A percentile compares a stretch with the other conserved stretches of the same genome.
phyloP scores from a whole-genome alignment of 2,329 filamentous ascomycete genomes.

The Thyridium curvatum region DNA sequence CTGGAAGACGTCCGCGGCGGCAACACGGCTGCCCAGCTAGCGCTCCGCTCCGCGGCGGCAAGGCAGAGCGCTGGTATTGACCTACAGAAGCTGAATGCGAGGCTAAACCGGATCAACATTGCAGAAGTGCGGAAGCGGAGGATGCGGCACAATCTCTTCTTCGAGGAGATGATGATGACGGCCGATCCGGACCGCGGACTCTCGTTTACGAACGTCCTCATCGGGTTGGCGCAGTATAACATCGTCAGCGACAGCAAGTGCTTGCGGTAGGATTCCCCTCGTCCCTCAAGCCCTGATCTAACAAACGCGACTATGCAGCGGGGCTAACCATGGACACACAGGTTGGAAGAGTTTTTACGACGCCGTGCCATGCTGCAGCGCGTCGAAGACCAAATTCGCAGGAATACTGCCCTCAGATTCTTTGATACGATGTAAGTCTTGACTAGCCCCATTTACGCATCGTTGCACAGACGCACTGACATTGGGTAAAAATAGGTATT shows the following conservation, averaged over 20 bases:
- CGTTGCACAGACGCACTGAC: slow-evolving; percentile 11
- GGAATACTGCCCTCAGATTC: slow-evolving; percentile 85
- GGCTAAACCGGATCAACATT: slow-evolving; percentile 68
- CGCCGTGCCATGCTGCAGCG: slow-evolving; percentile 83
- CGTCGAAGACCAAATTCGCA: slow-evolving; percentile 86
- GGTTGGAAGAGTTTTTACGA: slow-evolving; percentile 86
- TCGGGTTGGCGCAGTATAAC: slow-evolving; percentile 95
- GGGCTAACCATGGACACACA: slow-evolving; percentile 20
- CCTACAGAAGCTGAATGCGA: slow-evolving; percentile 63
- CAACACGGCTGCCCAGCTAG: slow-evolving; percentile 30
- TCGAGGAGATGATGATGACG: slow-evolving; percentile 91
- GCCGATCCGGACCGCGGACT: slow-evolving; percentile 84
- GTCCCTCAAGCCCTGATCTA: slow-evolving; percentile 2
- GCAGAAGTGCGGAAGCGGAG: slow-evolving; percentile 67
- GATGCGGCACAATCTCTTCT: slow-evolving; percentile 80
- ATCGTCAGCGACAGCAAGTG: slow-evolving; percentile 97
- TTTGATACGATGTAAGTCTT: slow-evolving; percentile 73
- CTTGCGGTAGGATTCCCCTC: slow-evolving; percentile 52
- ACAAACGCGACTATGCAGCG: slow-evolving; percentile 17
- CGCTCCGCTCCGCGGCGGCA: slow-evolving; percentile 44
- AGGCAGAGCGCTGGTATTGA: slow-evolving; percentile 57
- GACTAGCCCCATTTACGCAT: not conserved
- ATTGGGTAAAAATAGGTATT: slow-evolving; percentile 56
- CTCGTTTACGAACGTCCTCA: slow-evolving; percentile 81
- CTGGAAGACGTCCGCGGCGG: slow-evolving; percentile 71